These are phyloP conservation scores for Mycena epipterygia DNA, from an alignment of 768 basidiomycete genomes.

Conservation along the genomic window DNA sequence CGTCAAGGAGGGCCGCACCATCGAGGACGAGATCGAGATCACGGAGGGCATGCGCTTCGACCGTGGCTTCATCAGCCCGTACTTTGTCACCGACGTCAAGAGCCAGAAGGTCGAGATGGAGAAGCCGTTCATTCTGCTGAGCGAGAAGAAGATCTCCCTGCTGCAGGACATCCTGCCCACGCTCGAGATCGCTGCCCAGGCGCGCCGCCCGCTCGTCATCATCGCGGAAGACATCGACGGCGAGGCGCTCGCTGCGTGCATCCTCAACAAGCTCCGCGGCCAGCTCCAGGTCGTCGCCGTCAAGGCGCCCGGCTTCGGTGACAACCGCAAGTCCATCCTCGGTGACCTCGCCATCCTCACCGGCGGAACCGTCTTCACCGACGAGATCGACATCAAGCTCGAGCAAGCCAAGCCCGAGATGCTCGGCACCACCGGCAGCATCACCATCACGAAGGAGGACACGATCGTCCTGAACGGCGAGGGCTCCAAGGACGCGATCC, in stretches of 20 bases:
- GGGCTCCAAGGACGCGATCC: conserved; percentile 90
- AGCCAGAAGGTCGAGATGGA: conserved; percentile 96
- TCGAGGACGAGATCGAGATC: conserved; percentile 99
- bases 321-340: conserved; percentile 98
- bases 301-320: conserved; percentile 98
- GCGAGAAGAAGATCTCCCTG: conserved; percentile 97
- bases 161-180: conserved; percentile 96
- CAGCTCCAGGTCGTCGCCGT: conserved; percentile 95
- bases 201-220: conserved; percentile 92
- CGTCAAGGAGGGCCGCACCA: conserved; percentile 98
- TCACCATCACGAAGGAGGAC: conserved; percentile 98
- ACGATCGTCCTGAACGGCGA: conserved; percentile 96
- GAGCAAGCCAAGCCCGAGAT: conserved; percentile 90
- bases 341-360: conserved; percentile 98
- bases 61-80: conserved; percentile 97
- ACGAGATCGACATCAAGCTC: conserved; percentile 96
- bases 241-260: conserved; percentile 97
- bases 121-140: conserved; percentile 93
- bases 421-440: conserved; percentile 91
- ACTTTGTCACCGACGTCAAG: conserved; percentile 99
- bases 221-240: conserved; percentile 99
- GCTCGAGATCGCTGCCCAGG: conserved; percentile 84
- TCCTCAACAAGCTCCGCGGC: conserved; percentile 99
- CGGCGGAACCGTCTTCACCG: conserved; percentile 97
- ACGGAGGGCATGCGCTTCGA: conserved; percentile 99